Evolutionary conservation across 208 protist genomes (phyloP).

Genomic region (Crithidia brevicula): DNA sequence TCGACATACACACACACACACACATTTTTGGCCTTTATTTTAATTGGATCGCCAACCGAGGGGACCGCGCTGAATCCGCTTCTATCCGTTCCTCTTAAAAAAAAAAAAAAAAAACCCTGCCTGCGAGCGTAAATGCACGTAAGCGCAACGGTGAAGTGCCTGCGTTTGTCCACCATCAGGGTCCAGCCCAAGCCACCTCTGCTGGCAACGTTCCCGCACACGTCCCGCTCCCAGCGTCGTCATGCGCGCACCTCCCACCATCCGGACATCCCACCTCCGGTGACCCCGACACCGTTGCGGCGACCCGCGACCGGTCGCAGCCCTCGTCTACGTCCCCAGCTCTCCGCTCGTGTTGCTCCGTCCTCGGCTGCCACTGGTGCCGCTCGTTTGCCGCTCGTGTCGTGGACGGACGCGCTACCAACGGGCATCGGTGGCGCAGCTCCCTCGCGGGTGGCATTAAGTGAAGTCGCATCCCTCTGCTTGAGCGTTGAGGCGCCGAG

Average conservation of each 20-base stretch:
- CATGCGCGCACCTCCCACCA: not conserved
- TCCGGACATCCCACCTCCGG: conserved; percentile 19
- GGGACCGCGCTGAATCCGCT: no score
- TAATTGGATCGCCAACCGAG: no score
- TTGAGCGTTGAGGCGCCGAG: conserved; percentile 32
- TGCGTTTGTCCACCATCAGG: no score
- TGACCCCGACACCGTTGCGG: conserved; percentile 6
- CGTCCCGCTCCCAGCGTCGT: not conserved
- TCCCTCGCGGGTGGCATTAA: conserved; percentile 29
- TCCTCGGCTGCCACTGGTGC: not conserved
- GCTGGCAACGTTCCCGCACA: not conserved
- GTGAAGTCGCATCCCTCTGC: conserved; percentile 36
- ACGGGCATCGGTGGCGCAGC: not conserved
- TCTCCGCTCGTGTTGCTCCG: not conserved
- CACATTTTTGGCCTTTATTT: no score
- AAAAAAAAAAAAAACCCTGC: no score
- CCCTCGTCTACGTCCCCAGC: not conserved
- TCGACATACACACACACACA: not conserved
- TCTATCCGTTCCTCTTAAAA: no score
- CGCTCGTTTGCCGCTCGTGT: not conserved
- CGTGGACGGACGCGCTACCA: conserved; percentile 25
- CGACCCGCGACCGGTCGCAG: not conserved
- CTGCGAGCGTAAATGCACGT: no score
- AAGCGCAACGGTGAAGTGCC: not conserved
- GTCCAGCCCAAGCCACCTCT: not conserved